Percentiles rank a stretch among this genome's conserved stretches.
Evolutionary conservation across 352 stramenopile genomes (phyloP).

Genomic region (Globisporangium polare): DNA sequence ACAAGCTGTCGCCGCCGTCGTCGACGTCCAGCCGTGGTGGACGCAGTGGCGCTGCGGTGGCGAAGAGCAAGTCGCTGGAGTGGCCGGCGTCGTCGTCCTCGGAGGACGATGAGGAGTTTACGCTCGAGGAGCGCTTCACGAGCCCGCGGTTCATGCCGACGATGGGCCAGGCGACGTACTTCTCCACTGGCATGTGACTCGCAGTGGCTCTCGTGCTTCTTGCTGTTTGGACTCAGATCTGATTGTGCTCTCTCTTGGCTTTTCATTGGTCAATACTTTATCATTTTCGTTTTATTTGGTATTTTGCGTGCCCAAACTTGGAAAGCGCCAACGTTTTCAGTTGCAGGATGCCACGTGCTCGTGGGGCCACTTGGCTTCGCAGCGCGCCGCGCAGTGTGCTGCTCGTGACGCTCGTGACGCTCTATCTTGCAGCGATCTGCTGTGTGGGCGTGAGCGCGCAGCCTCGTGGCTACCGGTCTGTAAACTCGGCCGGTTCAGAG

Average conservation of each 20-base stretch:
- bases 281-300: too few species aligned
- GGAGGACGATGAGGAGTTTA: slow-evolving; percentile 7
- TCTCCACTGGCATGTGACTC: background rate
- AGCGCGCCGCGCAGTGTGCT: background rate
- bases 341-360: background rate
- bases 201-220: background rate
- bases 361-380: too few species aligned
- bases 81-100: slow-evolving; percentile 8
- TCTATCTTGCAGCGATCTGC: background rate
- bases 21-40: background rate
- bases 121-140: background rate
- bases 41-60: background rate
- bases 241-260: too few species aligned
- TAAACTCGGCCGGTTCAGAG: background rate
- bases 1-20: too few species aligned
- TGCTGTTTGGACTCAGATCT: background rate
- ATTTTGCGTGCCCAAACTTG: too few species aligned
- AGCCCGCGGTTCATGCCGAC: slow-evolving; percentile 11
- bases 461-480: background rate
- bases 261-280: too few species aligned
- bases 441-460: background rate
- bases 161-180: slow-evolving; percentile 8
- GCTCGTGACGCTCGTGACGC: background rate
- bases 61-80: background rate
- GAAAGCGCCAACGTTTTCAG: too few species aligned